Percentiles rank a stretch among this genome's conserved stretches.
Conservation (phyloP, 176 grass and related monocot species). For the Poa annua region DNA sequence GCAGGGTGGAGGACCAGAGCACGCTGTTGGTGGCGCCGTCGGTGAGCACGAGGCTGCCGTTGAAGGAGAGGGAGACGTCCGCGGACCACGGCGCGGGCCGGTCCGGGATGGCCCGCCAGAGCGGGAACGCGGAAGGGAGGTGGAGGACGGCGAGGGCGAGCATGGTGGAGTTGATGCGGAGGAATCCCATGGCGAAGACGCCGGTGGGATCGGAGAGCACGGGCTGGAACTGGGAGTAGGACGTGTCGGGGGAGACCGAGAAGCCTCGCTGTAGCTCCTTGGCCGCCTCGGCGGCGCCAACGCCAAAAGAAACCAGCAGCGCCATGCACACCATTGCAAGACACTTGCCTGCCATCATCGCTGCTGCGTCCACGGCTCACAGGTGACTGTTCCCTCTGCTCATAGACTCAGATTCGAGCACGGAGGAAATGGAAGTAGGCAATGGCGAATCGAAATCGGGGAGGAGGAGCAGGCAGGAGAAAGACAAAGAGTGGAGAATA, state of each 20-base stretch:
- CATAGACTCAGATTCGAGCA: not conserved
- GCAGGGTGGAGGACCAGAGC: constrained; percentile 62
- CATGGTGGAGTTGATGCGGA: constrained; percentile 57
- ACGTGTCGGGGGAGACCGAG: constrained; percentile 56
- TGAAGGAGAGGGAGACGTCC: constrained; percentile 59
- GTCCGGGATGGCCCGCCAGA: constrained; percentile 74
- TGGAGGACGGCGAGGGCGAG: constrained; percentile 87
- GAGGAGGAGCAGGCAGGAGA: constrained; percentile 21
- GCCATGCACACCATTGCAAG: constrained; percentile 20
- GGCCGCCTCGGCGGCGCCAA: not conserved
- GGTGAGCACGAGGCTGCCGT: constrained; percentile 63
- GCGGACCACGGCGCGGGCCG: constrained; percentile 49
- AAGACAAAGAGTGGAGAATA: constrained; percentile 32
- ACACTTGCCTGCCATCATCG: not conserved
- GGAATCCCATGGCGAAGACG: constrained; percentile 80
- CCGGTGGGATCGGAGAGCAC: constrained; percentile 78
- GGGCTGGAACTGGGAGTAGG: constrained; percentile 72
- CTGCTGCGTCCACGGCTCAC: not conserved
- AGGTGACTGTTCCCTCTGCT: too few relatives aligned
- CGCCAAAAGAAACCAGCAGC: constrained; percentile 23
- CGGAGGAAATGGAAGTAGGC: not conserved
- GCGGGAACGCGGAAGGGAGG: constrained; percentile 63
- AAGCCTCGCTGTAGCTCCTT: constrained; percentile 72
- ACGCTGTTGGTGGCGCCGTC: constrained; percentile 46
- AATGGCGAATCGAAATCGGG: constrained; percentile 31